A percentile compares a stretch with the other conserved stretches of the same genome.
These are phyloP conservation scores for Hysterium pulicare DNA, from an alignment of 2,329 filamentous ascomycete species.

Conservation along the genomic window DNA sequence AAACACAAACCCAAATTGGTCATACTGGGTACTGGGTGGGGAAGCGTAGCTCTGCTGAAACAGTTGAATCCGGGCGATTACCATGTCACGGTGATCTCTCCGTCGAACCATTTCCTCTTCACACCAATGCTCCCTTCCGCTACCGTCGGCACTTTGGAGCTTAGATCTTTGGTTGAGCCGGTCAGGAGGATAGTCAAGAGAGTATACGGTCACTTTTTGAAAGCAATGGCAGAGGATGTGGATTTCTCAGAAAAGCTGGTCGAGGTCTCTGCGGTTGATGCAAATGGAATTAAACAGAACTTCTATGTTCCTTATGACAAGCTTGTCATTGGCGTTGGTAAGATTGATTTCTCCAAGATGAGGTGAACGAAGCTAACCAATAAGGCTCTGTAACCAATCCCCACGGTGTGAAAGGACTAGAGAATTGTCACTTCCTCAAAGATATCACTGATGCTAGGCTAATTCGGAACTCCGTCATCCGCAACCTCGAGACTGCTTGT, in stretches of 20 bases:
- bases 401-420: slow-evolving; percentile 90
- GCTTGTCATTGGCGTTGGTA: slow-evolving; percentile 80
- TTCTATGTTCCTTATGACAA: slow-evolving; percentile 99
- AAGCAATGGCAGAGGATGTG: slow-evolving; percentile 80
- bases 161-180: slow-evolving; percentile 88
- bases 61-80: slow-evolving; percentile 87
- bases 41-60: slow-evolving; percentile 87
- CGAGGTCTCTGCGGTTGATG: slow-evolving; percentile 73
- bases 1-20: slow-evolving; percentile 92
- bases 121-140: slow-evolving; percentile 97
- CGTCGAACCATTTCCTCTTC: slow-evolving; percentile 95
- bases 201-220: slow-evolving; percentile 84
- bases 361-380: neutral
- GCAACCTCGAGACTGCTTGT: slow-evolving; percentile 86
- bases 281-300: slow-evolving; percentile 66
- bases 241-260: slow-evolving; percentile 90
- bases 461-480: slow-evolving; percentile 84
- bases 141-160: slow-evolving; percentile 89
- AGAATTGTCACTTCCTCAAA: slow-evolving; percentile 93
- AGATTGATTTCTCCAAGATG: slow-evolving; percentile 14
- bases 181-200: slow-evolving; percentile 77
- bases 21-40: slow-evolving; percentile 92
- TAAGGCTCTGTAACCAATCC: slow-evolving; percentile 81
- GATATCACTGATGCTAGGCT: slow-evolving; percentile 86
- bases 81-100: slow-evolving; percentile 91